Evolutionary conservation across 495 filamentous ascomycete species (phyloP), one percentile per base, ranked within the genome.

Genomic region (Amphirosellinia nigrospora): DNA sequence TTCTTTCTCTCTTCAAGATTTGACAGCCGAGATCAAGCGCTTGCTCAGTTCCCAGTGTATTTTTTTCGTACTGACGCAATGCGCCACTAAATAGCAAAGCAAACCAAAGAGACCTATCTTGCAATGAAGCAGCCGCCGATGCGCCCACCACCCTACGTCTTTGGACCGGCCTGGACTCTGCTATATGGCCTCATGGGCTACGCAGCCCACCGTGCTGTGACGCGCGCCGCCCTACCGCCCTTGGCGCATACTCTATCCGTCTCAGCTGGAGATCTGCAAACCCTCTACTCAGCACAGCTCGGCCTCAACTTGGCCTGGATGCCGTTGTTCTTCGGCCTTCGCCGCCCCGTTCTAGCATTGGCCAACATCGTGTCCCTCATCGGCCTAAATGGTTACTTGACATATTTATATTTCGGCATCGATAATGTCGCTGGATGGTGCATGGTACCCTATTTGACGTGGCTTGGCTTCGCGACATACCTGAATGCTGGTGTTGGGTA

Each of bases 141-240:
- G 71, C 85, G 87, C 46, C 95, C 95, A 4, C 94, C 95, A 0
- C 85, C 92, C 6, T 88, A 87, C 81, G 84, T 94, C 69, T 98
- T 97, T 74, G 92, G 89, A 1, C 93, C 94, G 3, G 88, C 88
- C 32, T 98, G 94, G 96, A 97, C 94, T 0, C 23, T 87, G 48
- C 87, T 98, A 15, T 98, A 98, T 80, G 91, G 88, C 6, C 76
- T 91, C 50, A 97, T 97, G 93, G 96, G 95, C 46, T 97, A 93
- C 78, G 89, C 93, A 4, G 88, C 93, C 34, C 89, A 97, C 80
- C 91, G 91, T 28, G 86, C 83, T 39, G 78, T 85, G 16, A 83
- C 78, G n/a, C 80, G 83, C 3, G 92, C 90, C n/a, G 85, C 86
- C 19, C 79, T 79, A 3, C 75, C 88, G 13, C 78, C 65, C 36